Base-by-base conservation (phyloP, 371 early-diverging fungal species). In the Fennellomyces sp. region DNA sequence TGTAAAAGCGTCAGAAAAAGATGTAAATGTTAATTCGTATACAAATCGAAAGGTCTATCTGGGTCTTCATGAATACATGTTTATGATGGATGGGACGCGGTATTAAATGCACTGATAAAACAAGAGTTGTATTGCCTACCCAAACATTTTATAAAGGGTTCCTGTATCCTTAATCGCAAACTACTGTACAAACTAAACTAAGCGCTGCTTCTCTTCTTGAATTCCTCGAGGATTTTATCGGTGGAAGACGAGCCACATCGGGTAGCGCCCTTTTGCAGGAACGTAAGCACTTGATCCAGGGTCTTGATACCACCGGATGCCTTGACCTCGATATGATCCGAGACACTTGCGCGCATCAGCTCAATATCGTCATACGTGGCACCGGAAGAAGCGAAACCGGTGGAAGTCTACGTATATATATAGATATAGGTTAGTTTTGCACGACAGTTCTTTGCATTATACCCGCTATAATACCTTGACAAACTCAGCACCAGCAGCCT, bases 251-350 rank as follows among this genome's bases (percentile, higher is more conserved):
- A 78, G 21, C 88, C 88, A 51, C 83, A 81, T 49, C 88, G 84
- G 23, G 83, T 85, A 19, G 80, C 80, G 15, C 88, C 87, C 17
- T 80, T 80, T 60, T 81, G 69, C 41, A 88, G 68, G 53, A 83
- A 80, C 55, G 75, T 72, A 17, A 84, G 63, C 2, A 88, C 80
- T 38, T 85, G 82, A 58, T 87, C 87, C 39, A 88, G 72, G 13
- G 78, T 78, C 52, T 87, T 75, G 58, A 88, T 77, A 30, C 88
- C 87, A 30, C 88, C 88, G 0, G 88, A 88, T 1, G 88, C 88
- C 70, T 88, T 88, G 35, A 88, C 87, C 59, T 75, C 75, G 28
- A 80, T 78, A 29, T 67, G 50, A 10, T 52, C 61, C 25, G 80
- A 73, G 0, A 82, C 82, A 31, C 56, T 72, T 2, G 63, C 69